Evolutionary conservation across 495 filamentous ascomycete genomes (phyloP), one percentile per base, ranked within the genome.

Genomic region (Penicillium goetzii): DNA sequence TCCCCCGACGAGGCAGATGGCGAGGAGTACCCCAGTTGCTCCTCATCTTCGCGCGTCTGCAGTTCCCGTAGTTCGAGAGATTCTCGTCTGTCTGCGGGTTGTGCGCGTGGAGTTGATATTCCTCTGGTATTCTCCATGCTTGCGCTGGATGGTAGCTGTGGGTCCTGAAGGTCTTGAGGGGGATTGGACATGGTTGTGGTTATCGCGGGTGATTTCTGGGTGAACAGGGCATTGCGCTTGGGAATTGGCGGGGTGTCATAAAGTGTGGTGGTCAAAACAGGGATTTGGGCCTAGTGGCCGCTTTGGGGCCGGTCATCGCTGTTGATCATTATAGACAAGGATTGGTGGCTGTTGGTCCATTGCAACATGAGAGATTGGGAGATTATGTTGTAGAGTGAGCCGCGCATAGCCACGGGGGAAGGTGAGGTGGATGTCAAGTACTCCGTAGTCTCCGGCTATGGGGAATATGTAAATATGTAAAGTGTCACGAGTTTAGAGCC

Each of bases 1-100:
- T 71, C 70, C 5, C 47, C 47, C 25, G 47, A 51, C 47, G 47
- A 51, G 47, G 47, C 47, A 7, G 47, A 51, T 6, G 47, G 23
- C 4, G 47, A 51, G 12, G 47, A 51, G 25, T 30, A 30, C 23
- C 47, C 25, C 25, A 51, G 47, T n/a, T 51, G 47, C 25, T 51
- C 47, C 14, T 51, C 47, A 12, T 51, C 47, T n/a, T 51, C 47
- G 25, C 47, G 47, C 0, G 47, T 51, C 12, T 51, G 47, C 25
- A 51, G 23, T 21, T 51, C 47, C 47, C 10, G 47, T 5, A 51
- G 6, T 30, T 51, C 47, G 15, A 51, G 25, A 3, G 47, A 26
- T 28, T 30, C 47, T 14, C 26, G 47, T 51, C 47, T 17, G 2
- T 51, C 47, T 4, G 14, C 14, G 47, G 25, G 47, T 8, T 51